Conservation (phyloP, 257 asterid genomes). For the Ajuga chamaepitys region DNA sequence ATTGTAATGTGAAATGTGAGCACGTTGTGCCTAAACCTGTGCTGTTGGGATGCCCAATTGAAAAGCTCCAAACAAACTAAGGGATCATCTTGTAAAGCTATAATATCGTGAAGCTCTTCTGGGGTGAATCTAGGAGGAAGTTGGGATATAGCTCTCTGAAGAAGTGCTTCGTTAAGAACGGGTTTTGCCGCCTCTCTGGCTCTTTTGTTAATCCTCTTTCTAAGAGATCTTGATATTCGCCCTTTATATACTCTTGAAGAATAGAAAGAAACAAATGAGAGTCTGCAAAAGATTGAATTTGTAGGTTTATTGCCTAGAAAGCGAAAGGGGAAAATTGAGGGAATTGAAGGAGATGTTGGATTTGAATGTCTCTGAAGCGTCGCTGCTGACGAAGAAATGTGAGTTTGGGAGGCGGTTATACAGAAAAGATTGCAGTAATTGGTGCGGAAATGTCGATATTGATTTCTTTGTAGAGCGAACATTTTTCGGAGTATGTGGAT, state of each 20-base stretch:
- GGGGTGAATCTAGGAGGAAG: conserved; percentile 74
- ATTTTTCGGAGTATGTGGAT: conserved; percentile 19
- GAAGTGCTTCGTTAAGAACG: conserved; percentile 45
- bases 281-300: conserved; percentile 1
- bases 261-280: conserved; percentile 22
- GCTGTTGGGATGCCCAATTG: conserved; percentile 90
- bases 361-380: conserved; percentile 4
- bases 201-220: conserved; percentile 63
- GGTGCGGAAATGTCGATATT: conserved; percentile 13
- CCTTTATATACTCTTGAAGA: conserved; percentile 52
- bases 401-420: conserved; percentile 7
- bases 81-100: conserved; percentile 49
- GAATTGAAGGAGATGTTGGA: conserved; percentile 15
- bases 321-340: conserved; percentile 1
- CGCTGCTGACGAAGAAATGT: background rate
- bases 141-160: conserved; percentile 38
- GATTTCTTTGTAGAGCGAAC: conserved; percentile 27
- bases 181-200: conserved; percentile 67
- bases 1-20: conserved; percentile 53
- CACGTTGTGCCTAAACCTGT: conserved; percentile 65
- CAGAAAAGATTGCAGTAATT: too few species aligned
- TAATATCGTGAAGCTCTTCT: conserved; percentile 68
- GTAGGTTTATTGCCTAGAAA: background rate
- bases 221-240: conserved; percentile 64
- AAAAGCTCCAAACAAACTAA: conserved; percentile 77